These are phyloP conservation scores for Parastagonospora nodorum DNA, from an alignment of 2,329 filamentous ascomycete genomes.

Conservation along the genomic window DNA sequence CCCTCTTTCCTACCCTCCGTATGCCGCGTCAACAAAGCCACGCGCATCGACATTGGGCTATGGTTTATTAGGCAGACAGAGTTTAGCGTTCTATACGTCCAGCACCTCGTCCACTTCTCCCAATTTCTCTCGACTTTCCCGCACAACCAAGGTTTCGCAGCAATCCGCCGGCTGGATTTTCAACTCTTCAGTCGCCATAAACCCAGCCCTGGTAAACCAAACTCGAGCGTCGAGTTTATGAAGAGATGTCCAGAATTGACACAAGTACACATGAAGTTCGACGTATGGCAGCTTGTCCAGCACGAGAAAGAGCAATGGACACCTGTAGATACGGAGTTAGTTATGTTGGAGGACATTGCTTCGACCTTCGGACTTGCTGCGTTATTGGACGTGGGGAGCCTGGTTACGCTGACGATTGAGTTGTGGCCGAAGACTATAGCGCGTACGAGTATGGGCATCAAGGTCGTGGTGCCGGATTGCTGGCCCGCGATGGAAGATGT, in stretches of 20 bases:
- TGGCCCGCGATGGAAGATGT: slow-evolving; percentile 2
- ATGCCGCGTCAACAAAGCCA: slow-evolving; percentile 9
- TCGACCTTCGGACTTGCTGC: neutral
- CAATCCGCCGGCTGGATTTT: slow-evolving; percentile 5
- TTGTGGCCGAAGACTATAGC: slow-evolving; percentile 4
- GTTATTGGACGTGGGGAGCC: neutral
- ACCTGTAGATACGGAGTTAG: too few relatives aligned
- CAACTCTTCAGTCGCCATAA: slow-evolving; percentile 5
- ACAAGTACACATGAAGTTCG: slow-evolving; percentile 3
- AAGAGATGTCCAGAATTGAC: neutral
- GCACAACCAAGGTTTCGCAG: neutral
- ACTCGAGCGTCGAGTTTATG: slow-evolving; percentile 4
- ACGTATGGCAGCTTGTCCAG: neutral
- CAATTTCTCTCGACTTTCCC: slow-evolving; percentile 4
- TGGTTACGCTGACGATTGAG: slow-evolving; percentile 3
- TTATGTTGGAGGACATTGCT: neutral
- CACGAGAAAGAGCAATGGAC: neutral
- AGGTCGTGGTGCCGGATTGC: slow-evolving; percentile 1
- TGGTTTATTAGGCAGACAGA: slow-evolving; percentile 2
- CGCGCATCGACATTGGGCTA: slow-evolving; percentile 7
- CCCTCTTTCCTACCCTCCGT: slow-evolving; percentile 7
- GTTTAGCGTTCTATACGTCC: slow-evolving; percentile 3
- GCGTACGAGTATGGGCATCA: neutral
- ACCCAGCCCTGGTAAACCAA: neutral
- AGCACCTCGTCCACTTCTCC: neutral